Evolutionary conservation across 176 grass and related monocot genomes (phyloP).

Genomic region (Themeda triandra): DNA sequence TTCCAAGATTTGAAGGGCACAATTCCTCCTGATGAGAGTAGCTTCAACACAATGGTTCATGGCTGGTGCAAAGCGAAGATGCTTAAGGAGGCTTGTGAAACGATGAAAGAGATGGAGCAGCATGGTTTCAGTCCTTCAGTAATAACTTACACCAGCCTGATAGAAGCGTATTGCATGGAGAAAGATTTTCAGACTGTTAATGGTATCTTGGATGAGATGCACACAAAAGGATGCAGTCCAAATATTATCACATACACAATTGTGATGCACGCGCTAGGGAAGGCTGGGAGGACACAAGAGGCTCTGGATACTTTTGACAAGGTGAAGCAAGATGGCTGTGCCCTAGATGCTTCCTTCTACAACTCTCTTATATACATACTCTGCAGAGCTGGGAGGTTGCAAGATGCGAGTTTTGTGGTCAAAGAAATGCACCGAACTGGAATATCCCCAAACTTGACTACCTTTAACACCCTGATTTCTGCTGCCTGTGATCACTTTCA

Average conservation of each 20-base stretch:
- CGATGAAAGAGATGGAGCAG: constrained; percentile 60
- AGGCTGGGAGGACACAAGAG: constrained; percentile 58
- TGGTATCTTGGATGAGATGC: constrained; percentile 47
- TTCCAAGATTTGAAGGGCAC: constrained; percentile 49
- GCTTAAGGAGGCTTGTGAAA: constrained; percentile 49
- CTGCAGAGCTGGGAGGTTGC: constrained; percentile 49
- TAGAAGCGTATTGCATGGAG: constrained; percentile 78
- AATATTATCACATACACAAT: constrained; percentile 90
- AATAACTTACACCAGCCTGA: constrained; percentile 70
- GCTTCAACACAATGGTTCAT: constrained; percentile 76
- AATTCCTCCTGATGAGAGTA: constrained; percentile 53
- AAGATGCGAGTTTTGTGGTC: constrained; percentile 52
- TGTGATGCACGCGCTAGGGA: constrained; percentile 71
- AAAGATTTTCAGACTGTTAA: constrained; percentile 60
- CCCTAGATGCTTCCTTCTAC: constrained; percentile 67
- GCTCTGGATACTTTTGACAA: constrained; percentile 58
- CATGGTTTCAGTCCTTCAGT: constrained; percentile 75
- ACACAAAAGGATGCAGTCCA: constrained; percentile 41
- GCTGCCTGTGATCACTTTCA: constrained; percentile 57
- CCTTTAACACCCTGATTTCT: constrained; percentile 87
- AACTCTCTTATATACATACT: constrained; percentile 86
- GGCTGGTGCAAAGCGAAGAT: constrained; percentile 83
- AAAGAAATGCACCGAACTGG: constrained; percentile 52
- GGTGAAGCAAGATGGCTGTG: constrained; percentile 57
- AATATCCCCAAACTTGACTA: constrained; percentile 45